These are phyloP conservation scores for Zymoseptoria crescenta DNA, from an alignment of 2,329 filamentous ascomycete species.

Conservation along the genomic window DNA sequence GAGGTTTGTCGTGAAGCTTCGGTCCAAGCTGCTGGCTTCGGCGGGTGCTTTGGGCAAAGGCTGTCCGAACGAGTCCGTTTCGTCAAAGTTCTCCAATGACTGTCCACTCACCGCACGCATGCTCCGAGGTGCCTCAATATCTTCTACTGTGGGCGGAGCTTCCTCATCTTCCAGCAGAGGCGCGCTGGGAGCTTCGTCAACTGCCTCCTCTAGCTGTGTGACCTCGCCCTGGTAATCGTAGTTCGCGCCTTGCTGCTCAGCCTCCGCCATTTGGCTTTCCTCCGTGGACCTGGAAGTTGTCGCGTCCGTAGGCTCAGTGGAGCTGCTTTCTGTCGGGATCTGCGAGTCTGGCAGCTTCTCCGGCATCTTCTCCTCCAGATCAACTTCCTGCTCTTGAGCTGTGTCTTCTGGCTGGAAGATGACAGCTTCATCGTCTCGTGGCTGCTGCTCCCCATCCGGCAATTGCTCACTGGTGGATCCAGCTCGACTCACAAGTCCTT, in stretches of 20 bases:
- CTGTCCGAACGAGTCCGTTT: slow-evolving; percentile 7
- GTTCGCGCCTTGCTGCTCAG: slow-evolving; percentile 8
- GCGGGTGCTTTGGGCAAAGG: slow-evolving; percentile 11
- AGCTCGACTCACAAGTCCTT: slow-evolving; percentile 8
- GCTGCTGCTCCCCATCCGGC: background rate
- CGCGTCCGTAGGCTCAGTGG: background rate
- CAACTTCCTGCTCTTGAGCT: slow-evolving; percentile 16
- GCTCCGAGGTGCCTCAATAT: slow-evolving; percentile 3
- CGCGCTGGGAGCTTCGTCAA: slow-evolving; percentile 35
- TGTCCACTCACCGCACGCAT: slow-evolving; percentile 10
- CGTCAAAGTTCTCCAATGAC: slow-evolving; percentile 13
- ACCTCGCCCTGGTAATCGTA: slow-evolving; percentile 43
- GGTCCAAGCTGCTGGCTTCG: slow-evolving; percentile 18
- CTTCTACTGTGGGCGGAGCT: slow-evolving; percentile 21
- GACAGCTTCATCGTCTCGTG: slow-evolving; percentile 17
- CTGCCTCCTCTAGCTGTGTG: slow-evolving; percentile 39
- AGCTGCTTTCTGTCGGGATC: background rate
- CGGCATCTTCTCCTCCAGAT: slow-evolving; percentile 17
- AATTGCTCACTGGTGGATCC: slow-evolving; percentile 2
- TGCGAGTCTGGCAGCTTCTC: slow-evolving; percentile 10
- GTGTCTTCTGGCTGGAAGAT: slow-evolving; percentile 19
- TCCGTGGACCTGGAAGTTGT: background rate
- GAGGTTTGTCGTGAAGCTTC: slow-evolving; percentile 29
- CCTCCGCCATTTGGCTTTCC: background rate
- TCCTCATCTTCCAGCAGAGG: slow-evolving; percentile 37